Percentiles rank a stretch among this genome's conserved stretches.
Evolutionary conservation across 2,329 filamentous ascomycete species (phyloP).

Genomic region (Epichloe bromicola): DNA sequence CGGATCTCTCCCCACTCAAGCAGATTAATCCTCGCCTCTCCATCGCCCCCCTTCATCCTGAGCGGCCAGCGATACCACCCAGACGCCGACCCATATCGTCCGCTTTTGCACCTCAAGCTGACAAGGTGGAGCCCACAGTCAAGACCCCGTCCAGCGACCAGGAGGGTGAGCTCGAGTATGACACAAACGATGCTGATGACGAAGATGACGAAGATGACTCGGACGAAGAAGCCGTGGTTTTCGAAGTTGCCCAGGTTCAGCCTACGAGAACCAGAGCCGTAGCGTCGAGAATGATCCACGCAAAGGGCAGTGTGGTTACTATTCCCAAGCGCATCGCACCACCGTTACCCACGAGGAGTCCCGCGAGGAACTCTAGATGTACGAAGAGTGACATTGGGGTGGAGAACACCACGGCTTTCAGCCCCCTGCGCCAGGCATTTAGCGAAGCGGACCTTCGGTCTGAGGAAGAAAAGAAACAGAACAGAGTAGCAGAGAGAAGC

Average conservation of each 20-base stretch:
- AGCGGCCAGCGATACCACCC: constrained; percentile 7
- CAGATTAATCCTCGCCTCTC: constrained; percentile 29
- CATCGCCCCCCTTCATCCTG: constrained; percentile 13
- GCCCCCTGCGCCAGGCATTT: constrained; percentile 39
- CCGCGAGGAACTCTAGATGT: constrained; percentile 44
- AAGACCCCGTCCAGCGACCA: constrained; percentile 14
- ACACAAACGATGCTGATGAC: constrained; percentile 23
- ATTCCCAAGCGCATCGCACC: constrained; percentile 73
- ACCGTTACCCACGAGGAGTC: constrained; percentile 64
- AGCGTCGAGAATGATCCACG: constrained; percentile 52
- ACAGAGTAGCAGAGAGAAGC: neutral
- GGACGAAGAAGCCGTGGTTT: constrained; percentile 51
- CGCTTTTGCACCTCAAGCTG: constrained; percentile 5
- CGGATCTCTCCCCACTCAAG: constrained; percentile 38
- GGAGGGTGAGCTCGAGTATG: constrained; percentile 12
- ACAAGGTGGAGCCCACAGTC: constrained; percentile 13
- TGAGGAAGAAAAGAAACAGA: constrained; percentile 11
- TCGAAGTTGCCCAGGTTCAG: constrained; percentile 49
- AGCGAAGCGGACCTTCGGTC: constrained; percentile 17
- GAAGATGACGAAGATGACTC: constrained; percentile 35
- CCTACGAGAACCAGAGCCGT: constrained; percentile 42
- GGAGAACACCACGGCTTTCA: constrained; percentile 39
- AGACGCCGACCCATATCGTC: constrained; percentile 1
- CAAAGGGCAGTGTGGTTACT: constrained; percentile 67
- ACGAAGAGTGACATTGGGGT: constrained; percentile 44